phyloP scores from a whole-genome alignment of 441 rosid genomes.

The Croton laevigatus region DNA sequence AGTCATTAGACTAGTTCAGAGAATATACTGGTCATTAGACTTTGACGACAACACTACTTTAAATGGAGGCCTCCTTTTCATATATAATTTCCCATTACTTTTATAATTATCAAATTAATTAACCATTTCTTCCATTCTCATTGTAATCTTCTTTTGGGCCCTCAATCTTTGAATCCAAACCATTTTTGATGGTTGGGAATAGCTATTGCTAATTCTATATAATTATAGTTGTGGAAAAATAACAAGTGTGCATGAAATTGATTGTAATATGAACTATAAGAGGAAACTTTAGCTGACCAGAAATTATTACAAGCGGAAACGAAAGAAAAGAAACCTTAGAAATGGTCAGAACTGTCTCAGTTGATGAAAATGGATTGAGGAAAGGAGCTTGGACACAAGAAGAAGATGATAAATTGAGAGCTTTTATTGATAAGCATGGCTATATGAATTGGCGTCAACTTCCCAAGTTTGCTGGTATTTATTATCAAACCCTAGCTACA shows the following conservation, averaged over 20 bases:
- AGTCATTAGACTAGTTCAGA: not conserved
- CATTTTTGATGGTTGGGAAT: conserved; percentile 4
- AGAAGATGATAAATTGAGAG: conserved; percentile 39
- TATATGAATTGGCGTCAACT: conserved; percentile 45
- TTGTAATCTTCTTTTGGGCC: conserved; percentile 1
- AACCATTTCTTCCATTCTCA: not conserved
- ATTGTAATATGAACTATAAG: not conserved
- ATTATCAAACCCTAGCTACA: too few relatives aligned
- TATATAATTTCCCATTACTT: not conserved
- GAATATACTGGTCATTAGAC: conserved; percentile 1
- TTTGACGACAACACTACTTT: conserved; percentile 3
- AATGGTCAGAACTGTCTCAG: conserved; percentile 37
- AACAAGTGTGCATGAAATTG: not conserved
- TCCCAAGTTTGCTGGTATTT: conserved; percentile 43
- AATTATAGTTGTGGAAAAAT: not conserved
- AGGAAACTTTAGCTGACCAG: not conserved
- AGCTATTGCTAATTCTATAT: not conserved
- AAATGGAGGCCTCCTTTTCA: not conserved
- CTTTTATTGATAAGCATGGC: conserved; percentile 33
- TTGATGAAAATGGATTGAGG: conserved; percentile 39
- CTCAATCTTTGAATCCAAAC: not conserved
- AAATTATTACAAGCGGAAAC: not conserved
- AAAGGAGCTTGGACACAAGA: conserved; percentile 46
- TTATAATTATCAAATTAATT: not conserved
- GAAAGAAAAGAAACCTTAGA: not conserved